Evolutionary conservation across 495 filamentous ascomycete genomes (phyloP).

Genomic region (Aspergillus leporis): DNA sequence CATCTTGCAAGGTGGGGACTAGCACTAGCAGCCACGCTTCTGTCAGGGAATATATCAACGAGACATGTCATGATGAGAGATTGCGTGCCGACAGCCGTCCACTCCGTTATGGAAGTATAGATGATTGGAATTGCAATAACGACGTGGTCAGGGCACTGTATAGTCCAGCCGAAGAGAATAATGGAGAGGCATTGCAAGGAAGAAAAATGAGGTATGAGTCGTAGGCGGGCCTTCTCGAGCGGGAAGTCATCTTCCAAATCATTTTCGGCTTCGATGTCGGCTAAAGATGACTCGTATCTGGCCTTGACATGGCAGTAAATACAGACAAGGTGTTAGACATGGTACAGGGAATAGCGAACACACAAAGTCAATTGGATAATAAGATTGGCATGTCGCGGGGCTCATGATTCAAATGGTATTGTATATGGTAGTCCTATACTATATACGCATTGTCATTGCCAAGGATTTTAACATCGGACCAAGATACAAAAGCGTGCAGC

Average conservation of each 20-base stretch:
- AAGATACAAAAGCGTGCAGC: no score
- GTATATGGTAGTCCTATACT: no score
- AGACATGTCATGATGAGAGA: constrained; percentile 46
- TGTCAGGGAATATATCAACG: constrained; percentile 62
- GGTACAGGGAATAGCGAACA: no score
- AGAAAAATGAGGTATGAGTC: constrained; percentile 46
- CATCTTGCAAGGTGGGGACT: constrained; percentile 68
- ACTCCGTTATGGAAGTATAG: constrained; percentile 56
- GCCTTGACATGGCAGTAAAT: constrained; percentile 39
- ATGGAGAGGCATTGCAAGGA: constrained; percentile 45
- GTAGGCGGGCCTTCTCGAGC: constrained; percentile 50
- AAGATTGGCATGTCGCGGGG: no score
- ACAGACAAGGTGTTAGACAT: no score
- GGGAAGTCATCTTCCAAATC: constrained; percentile 34
- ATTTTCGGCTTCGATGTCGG: constrained; percentile 10
- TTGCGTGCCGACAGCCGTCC: constrained; percentile 51
- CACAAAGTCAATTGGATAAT: no score
- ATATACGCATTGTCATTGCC: no score
- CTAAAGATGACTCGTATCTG: constrained; percentile 25
- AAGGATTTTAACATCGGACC: no score
- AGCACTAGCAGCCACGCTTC: constrained; percentile 62
- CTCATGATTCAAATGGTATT: no score
- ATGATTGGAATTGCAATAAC: constrained; percentile 57
- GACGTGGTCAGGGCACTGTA: constrained; percentile 41
- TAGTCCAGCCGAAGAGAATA: constrained; percentile 60